Evolutionary conservation across 371 early-diverging fungal species (phyloP).

Genomic region (Dinochytrium kinnereticum): DNA sequence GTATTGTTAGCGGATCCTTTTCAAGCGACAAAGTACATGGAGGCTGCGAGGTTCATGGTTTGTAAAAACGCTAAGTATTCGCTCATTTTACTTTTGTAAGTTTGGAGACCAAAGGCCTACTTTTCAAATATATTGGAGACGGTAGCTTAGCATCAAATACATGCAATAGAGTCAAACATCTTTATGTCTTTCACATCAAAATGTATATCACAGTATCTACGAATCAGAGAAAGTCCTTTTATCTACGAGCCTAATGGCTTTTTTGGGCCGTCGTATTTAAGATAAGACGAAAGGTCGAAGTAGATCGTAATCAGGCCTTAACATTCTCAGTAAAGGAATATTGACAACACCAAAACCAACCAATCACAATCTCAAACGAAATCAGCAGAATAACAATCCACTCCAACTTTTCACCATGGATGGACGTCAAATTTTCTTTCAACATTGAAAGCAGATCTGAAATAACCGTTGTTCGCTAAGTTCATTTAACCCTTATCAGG

Average conservation of each 20-base stretch:
- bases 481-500: neutral
- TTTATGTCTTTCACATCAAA: no score
- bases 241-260: no score
- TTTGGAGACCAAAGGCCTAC: no score
- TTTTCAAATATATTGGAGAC: no score
- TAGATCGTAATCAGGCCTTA: constrained; percentile 34
- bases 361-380: constrained; percentile 51
- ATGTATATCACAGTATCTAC: neutral
- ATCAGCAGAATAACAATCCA: constrained; percentile 61
- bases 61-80: no score
- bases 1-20: neutral
- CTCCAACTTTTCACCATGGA: constrained; percentile 54
- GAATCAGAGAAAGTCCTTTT: neutral
- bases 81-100: no score
- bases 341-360: constrained; percentile 22
- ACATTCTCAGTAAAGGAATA: neutral
- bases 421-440: constrained; percentile 53
- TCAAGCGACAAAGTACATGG: no score
- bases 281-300: constrained; percentile 38
- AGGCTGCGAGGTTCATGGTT: no score
- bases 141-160: no score
- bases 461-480: constrained; percentile 51
- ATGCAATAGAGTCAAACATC: no score
- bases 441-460: constrained; percentile 62
- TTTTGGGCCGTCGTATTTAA: constrained; percentile 21